Conservation (phyloP, 306 rosid species). For the Acacia melanoxylon region DNA sequence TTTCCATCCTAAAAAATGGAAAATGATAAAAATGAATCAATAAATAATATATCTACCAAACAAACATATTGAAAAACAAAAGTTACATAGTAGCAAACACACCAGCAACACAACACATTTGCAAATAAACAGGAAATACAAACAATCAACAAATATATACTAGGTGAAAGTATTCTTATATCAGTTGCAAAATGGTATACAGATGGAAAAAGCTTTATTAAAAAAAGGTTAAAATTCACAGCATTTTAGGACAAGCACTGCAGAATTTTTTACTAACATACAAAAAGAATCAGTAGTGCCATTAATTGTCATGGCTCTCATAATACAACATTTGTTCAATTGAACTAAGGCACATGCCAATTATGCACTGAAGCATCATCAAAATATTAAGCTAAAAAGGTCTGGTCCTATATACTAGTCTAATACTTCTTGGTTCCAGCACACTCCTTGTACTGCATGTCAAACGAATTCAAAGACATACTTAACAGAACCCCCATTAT, state of each 20-base stretch:
- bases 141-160: too few species aligned
- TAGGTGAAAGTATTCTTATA: too few species aligned
- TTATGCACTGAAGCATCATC: background rate
- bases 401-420: background rate
- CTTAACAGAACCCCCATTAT: background rate
- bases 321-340: background rate
- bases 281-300: background rate
- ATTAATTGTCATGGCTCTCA: background rate
- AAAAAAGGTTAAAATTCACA: background rate
- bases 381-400: background rate
- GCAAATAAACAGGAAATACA: too few species aligned
- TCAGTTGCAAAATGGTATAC: too few species aligned
- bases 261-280: background rate
- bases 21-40: too few species aligned
- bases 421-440: background rate
- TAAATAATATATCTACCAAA: too few species aligned
- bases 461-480: background rate
- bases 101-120: too few species aligned
- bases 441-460: background rate
- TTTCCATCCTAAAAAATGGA: too few species aligned
- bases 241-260: background rate
- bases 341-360: background rate
- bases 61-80: too few species aligned
- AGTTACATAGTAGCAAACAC: too few species aligned
- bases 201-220: too few species aligned